These are phyloP conservation scores for Russula compacta DNA, from an alignment of 768 basidiomycete genomes.

Conservation along the genomic window DNA sequence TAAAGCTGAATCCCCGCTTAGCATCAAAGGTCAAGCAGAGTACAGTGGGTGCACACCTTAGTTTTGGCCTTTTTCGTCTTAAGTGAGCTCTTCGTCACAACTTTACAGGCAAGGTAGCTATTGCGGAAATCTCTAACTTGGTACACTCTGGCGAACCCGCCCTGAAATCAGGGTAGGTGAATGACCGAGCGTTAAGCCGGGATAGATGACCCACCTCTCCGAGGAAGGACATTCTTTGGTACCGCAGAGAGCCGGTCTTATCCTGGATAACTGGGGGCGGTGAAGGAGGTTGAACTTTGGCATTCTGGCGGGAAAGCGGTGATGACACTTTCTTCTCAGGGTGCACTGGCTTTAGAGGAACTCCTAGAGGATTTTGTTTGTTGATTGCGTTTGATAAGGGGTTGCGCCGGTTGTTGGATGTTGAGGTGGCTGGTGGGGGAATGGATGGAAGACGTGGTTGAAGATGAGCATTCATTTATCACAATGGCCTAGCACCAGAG, in stretches of 20 bases:
- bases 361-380: conserved; percentile 8
- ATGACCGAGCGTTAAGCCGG: neutral
- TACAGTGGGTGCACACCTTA: conserved; percentile 48
- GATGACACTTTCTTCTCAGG: conserved; percentile 35
- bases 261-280: conserved; percentile 72
- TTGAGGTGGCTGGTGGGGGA: conserved; percentile 16
- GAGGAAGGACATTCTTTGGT: conserved; percentile 69
- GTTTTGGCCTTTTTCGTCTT: conserved; percentile 96
- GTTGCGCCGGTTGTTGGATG: conserved; percentile 14
- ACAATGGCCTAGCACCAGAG: conserved; percentile 21
- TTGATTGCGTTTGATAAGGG: conserved; percentile 19
- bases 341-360: conserved; percentile 8
- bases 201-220: conserved; percentile 61
- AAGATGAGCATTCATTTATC: conserved; percentile 16
- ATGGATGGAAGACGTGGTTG: conserved; percentile 13
- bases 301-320: conserved; percentile 74
- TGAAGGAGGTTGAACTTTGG: conserved; percentile 71
- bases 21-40: neutral
- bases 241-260: conserved; percentile 46
- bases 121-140: conserved; percentile 74
- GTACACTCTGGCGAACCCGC: conserved; percentile 95
- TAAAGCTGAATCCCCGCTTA: conserved; percentile 54
- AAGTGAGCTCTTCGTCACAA: conserved; percentile 85
- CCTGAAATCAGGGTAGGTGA: conserved; percentile 31
- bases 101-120: conserved; percentile 76